These are phyloP conservation scores for Candida maltosa DNA, from an alignment of 805 yeast genomes.

Conservation along the genomic window DNA sequence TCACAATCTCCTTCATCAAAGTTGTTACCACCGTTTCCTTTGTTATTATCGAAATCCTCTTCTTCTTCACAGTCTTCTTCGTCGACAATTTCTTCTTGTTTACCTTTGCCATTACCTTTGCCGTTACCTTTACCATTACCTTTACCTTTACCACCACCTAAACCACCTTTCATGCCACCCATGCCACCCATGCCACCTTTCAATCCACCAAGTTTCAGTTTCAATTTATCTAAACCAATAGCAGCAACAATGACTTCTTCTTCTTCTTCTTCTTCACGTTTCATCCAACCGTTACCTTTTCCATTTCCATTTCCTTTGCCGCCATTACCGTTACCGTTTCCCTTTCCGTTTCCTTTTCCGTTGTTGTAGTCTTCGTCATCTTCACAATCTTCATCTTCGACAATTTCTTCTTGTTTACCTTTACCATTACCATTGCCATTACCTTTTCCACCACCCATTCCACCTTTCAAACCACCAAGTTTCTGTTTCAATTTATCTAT, in stretches of 20 bases:
- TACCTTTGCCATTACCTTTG: no score
- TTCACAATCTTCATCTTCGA: conserved; percentile 1
- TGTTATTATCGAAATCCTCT: no score
- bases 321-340: neutral
- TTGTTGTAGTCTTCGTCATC: neutral
- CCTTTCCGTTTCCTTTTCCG: neutral
- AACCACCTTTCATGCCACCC: neutral
- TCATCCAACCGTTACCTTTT: neutral
- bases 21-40: neutral
- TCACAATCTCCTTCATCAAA: no score
- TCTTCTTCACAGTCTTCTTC: no score
- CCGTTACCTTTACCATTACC: no score
- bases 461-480: neutral
- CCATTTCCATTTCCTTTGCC: conserved; percentile 1
- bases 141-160: no score
- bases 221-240: neutral
- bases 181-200: no score
- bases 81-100: no score
- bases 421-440: neutral
- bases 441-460: conserved; percentile 1
- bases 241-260: conserved; percentile 1
- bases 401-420: neutral
- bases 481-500: no score
- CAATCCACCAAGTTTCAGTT: no score
- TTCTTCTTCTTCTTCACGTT: neutral